phyloP scores from a whole-genome alignment of 768 basidiomycete species.

The Auricularia sp. region DNA sequence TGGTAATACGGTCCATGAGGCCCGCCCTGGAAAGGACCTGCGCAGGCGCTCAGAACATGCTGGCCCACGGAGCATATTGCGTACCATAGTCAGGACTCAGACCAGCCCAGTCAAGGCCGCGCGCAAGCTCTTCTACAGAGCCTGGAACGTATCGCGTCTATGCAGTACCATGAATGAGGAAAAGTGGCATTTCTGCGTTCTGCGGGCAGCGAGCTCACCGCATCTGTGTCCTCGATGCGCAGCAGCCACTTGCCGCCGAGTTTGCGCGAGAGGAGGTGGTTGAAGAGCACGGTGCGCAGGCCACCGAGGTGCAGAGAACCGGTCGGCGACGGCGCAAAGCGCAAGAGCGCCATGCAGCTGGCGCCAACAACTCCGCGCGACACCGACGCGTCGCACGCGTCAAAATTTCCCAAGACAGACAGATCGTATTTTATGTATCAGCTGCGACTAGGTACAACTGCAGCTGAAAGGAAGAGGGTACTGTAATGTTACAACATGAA shows the following conservation, averaged over 20 bases:
- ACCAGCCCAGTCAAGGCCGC: constrained; percentile 81
- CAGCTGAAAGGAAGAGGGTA: too few species aligned
- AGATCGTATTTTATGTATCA: too few species aligned
- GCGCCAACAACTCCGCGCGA: not conserved
- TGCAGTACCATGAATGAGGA: not conserved
- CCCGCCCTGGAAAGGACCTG: constrained; percentile 72
- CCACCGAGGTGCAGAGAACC: constrained; percentile 92
- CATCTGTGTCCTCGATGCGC: constrained; percentile 91
- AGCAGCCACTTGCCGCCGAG: constrained; percentile 83
- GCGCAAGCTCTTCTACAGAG: constrained; percentile 70
- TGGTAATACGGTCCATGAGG: constrained; percentile 82
- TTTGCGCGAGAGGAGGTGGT: constrained; percentile 76
- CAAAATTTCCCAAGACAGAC: too few species aligned
- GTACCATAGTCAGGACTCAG: constrained; percentile 85
- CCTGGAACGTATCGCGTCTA: constrained; percentile 77
- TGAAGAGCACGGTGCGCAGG: constrained; percentile 87
- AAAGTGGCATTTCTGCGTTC: not conserved
- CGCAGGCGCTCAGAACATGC: not conserved
- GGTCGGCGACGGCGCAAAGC: constrained; percentile 97
- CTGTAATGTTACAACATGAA: too few species aligned
- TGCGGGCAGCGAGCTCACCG: constrained; percentile 36
- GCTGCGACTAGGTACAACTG: too few species aligned
- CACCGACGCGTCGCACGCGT: too few species aligned
- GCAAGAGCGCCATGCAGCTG: constrained; percentile 49
- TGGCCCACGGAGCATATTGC: constrained; percentile 12